Base-by-base conservation (phyloP, 2,329 filamentous ascomycete species). In the Fusarium torreyae region DNA sequence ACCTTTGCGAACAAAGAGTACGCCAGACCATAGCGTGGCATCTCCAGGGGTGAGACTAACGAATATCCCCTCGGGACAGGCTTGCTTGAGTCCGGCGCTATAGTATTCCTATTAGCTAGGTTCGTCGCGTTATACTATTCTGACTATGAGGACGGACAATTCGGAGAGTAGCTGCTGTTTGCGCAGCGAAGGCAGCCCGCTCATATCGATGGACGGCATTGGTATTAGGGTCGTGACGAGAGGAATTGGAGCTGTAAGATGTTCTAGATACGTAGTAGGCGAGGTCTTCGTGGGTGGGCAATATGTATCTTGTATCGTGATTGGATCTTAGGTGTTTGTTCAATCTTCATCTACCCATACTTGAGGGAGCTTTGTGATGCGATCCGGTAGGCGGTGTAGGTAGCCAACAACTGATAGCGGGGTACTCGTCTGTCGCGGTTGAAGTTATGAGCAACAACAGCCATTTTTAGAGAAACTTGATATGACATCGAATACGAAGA, bases 1-100 rank as follows among this genome's bases (percentile, higher is more conserved):
- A 96, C 95, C 95, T 84, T 93, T 91, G 58, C 94, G 92, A 66
- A 97, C 89, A 77, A 98, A 98, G 28, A 98, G 85, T 20, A 97
- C 92, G n/a, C 94, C 94, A 33, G 91, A 91, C 95, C 95, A 98
- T 49, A 94, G 82, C 17, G 89, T 89, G 18, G 93, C 89, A 76
- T 97, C 91, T 24, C 92, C 92, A 0, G 93, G 93, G 28, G 92
- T 92, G 63, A 97, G 87, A 78, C 88, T 93, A 80, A 98, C 88
- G 81, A 96, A 98, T 66, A 98, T 86, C 54, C 96, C 95, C 58
- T 93, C 89, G 3, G 94, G 94, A 78, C 92, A 94, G 62, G 91
- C 90, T 81, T 93, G 88, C 79, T 92, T 94, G 73, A 97, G 85
- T 65, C 92, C 92, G 65, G 92, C 88, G 80, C 94, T 97, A 60